Percentiles rank a stretch among this genome's conserved stretches.
Conservation (phyloP, 2,329 filamentous ascomycete species). For the Fusarium sp. region DNA sequence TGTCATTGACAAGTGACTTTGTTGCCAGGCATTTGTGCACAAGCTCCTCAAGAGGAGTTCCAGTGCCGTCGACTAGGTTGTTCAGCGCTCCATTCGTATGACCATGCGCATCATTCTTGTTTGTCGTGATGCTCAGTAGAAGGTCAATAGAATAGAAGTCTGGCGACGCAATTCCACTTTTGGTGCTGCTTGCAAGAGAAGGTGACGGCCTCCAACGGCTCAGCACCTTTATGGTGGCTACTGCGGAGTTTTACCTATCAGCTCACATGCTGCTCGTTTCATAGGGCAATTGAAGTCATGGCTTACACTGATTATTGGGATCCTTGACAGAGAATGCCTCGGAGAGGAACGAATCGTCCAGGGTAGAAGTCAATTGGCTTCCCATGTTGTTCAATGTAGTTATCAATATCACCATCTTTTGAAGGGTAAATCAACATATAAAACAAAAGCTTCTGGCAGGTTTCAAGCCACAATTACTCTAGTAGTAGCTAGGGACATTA, state of each 20-base stretch:
- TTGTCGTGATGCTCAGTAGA: background rate
- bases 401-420: too few relatives aligned
- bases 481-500: too few relatives aligned
- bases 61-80: background rate
- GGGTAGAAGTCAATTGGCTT: background rate
- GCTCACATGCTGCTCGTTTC: too few relatives aligned
- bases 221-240: background rate
- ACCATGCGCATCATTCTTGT: background rate
- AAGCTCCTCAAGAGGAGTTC: background rate
- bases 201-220: background rate
- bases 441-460: too few relatives aligned
- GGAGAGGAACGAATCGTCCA: background rate
- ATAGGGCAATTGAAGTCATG: too few relatives aligned
- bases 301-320: background rate
- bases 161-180: background rate
- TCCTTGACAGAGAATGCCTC: background rate
- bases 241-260: too few relatives aligned
- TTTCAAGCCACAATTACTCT: too few relatives aligned
- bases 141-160: background rate
- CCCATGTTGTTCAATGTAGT: background rate
- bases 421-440: too few relatives aligned
- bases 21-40: background rate
- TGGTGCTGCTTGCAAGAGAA: background rate
- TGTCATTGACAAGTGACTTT: too few relatives aligned
- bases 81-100: too few relatives aligned